Percentiles rank a stretch among this genome's conserved stretches.
Evolutionary conservation across 208 protist species (phyloP).

Genomic region (Sergeia podlipaevii): DNA sequence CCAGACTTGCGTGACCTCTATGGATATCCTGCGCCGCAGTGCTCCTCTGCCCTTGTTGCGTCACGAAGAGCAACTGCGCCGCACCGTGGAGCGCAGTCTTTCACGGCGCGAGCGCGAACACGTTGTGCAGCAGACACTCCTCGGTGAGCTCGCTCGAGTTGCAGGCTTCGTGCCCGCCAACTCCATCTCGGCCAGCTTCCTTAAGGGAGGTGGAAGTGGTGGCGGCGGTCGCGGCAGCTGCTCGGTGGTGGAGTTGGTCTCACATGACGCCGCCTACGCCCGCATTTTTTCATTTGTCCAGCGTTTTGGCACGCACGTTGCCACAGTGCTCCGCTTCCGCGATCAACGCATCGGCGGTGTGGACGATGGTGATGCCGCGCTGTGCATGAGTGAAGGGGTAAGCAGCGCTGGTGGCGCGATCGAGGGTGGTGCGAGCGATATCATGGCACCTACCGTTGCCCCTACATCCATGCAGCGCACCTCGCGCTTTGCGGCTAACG

Average conservation of each 20-base stretch:
- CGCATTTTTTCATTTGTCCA: background rate
- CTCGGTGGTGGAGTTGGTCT: slow-evolving; percentile 13
- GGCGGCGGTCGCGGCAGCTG: background rate
- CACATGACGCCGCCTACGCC: background rate
- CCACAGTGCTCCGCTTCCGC: slow-evolving; percentile 24
- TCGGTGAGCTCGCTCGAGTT: slow-evolving; percentile 20
- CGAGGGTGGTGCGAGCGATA: background rate
- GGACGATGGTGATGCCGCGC: background rate
- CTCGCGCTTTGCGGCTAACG: slow-evolving; percentile 19
- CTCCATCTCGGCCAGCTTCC: background rate
- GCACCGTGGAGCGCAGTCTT: slow-evolving; percentile 40
- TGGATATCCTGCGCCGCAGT: background rate
- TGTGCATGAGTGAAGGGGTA: background rate
- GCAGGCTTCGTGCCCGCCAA: slow-evolving; percentile 15
- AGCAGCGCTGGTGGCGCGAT: background rate
- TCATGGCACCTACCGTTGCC: background rate
- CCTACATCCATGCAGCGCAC: slow-evolving; percentile 11
- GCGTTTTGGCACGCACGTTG: slow-evolving; percentile 4
- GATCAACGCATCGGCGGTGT: slow-evolving; percentile 14
- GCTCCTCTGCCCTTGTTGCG: slow-evolving; percentile 1
- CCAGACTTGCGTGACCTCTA: background rate
- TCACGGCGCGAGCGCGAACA: slow-evolving; percentile 43
- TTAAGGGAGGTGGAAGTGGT: background rate
- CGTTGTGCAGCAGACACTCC: slow-evolving; percentile 39
- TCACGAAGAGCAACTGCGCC: slow-evolving; percentile 24